Conservation (phyloP, 164 flowering plant genomes). For the Macadamia integrifolia region DNA sequence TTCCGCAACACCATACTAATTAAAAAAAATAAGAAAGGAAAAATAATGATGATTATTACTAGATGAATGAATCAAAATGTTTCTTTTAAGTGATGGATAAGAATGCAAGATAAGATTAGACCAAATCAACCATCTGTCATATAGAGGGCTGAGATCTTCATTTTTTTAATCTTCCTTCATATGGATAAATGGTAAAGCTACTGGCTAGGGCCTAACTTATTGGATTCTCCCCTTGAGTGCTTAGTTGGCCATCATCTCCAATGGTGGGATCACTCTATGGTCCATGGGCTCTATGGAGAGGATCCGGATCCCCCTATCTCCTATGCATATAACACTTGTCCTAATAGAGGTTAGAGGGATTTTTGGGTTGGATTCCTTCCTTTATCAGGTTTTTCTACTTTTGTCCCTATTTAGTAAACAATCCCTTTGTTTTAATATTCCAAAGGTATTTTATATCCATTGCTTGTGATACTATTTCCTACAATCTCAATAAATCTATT, state of each 20-base stretch:
- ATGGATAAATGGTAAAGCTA: too few species aligned
- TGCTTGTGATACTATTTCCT: background rate
- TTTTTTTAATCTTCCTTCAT: too few species aligned
- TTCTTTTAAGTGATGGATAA: too few species aligned
- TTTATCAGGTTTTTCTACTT: background rate
- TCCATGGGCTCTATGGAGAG: background rate
- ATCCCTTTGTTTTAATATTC: constrained; percentile 7
- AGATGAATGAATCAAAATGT: too few species aligned
- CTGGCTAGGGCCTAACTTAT: too few species aligned
- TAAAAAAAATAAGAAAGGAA: too few species aligned
- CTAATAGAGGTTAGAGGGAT: background rate
- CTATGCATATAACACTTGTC: background rate
- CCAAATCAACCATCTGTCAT: too few species aligned
- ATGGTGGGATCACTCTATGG: background rate
- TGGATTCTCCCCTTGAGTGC: too few species aligned
- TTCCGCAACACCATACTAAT: too few species aligned
- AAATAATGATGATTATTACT: too few species aligned
- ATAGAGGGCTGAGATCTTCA: too few species aligned
- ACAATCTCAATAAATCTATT: background rate
- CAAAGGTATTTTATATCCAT: background rate
- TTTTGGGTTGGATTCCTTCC: background rate
- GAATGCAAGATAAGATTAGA: too few species aligned
- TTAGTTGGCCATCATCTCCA: background rate
- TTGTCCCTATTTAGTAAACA: constrained; percentile 17
- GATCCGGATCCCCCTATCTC: background rate